Evolutionary conservation across 2,329 filamentous ascomycete species (phyloP).

Genomic region (Dactylellina cionopaga): DNA sequence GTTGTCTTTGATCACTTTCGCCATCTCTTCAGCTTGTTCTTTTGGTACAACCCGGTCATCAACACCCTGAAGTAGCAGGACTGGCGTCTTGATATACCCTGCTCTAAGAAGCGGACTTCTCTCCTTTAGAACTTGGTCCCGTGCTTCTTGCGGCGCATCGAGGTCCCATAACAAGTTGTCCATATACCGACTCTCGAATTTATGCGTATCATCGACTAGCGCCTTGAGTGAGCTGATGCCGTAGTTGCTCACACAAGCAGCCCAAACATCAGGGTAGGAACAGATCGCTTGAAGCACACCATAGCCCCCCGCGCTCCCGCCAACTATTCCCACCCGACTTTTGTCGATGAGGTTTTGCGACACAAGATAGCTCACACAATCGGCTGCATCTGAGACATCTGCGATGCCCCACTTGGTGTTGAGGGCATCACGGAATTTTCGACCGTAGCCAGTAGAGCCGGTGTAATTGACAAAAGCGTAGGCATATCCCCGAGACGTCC

Average conservation of each 20-base stretch:
- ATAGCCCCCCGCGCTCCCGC: conserved; percentile 68
- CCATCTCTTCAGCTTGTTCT: conserved; percentile 68
- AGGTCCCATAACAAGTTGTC: conserved; percentile 62
- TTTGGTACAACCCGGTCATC: conserved; percentile 69
- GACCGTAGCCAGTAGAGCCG: conserved; percentile 66
- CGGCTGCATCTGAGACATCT: conserved; percentile 66
- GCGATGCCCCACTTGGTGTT: conserved; percentile 66
- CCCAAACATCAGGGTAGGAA: conserved; percentile 64
- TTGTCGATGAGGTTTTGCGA: conserved; percentile 60
- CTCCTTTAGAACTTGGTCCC: conserved; percentile 62
- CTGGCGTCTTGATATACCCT: conserved; percentile 64
- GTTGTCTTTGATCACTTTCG: conserved; percentile 61
- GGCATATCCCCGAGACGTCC: conserved; percentile 67
- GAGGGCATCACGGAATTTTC: conserved; percentile 65
- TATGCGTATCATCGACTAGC: conserved; percentile 66
- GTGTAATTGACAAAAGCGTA: conserved; percentile 66
- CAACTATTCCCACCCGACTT: conserved; percentile 64
- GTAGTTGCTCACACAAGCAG: conserved; percentile 65
- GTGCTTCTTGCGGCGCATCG: conserved; percentile 61
- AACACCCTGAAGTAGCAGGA: conserved; percentile 69
- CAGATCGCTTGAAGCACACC: conserved; percentile 66
- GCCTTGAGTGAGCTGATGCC: conserved; percentile 66
- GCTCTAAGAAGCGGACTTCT: conserved; percentile 66
- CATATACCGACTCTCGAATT: conserved; percentile 68
- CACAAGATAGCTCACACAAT: conserved; percentile 63